Evolutionary conservation across 768 basidiomycete species (phyloP).

Genomic region (Mycena epipterygia): DNA sequence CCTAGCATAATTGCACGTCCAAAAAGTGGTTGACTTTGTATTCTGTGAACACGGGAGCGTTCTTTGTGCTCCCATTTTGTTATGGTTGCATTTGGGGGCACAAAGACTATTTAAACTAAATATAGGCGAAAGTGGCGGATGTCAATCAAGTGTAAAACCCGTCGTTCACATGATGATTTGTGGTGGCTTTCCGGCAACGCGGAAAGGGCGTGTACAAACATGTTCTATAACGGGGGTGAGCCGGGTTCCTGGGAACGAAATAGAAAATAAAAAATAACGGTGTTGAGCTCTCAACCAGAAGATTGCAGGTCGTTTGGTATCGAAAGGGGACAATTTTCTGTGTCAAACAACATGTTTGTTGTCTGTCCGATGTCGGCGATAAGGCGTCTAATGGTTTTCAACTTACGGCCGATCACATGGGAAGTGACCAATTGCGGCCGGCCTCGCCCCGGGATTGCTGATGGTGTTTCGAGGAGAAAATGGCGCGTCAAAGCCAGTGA

Average conservation of each 20-base stretch:
- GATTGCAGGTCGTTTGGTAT: too few relatives aligned
- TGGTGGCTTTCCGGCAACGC: background rate
- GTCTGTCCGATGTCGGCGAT: background rate
- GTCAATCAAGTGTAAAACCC: background rate
- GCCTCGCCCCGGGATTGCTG: slow-evolving; percentile 4
- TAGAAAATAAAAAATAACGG: too few relatives aligned
- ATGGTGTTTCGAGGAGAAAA: slow-evolving; percentile 10
- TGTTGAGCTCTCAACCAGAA: too few relatives aligned
- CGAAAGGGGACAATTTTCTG: background rate
- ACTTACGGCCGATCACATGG: slow-evolving; percentile 21
- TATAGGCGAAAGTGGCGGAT: background rate
- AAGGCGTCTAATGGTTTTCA: slow-evolving; percentile 7
- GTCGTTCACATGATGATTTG: slow-evolving; percentile 1
- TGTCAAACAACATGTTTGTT: background rate
- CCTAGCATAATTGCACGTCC: too few relatives aligned
- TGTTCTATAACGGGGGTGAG: background rate
- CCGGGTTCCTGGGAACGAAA: too few relatives aligned
- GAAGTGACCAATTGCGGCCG: slow-evolving; percentile 22
- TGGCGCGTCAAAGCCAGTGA: background rate
- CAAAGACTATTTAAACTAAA: too few relatives aligned
- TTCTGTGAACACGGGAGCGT: too few relatives aligned
- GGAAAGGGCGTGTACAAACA: background rate
- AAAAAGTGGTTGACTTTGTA: too few relatives aligned
- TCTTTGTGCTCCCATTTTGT: too few relatives aligned
- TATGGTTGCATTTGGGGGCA: too few relatives aligned